Evolutionary conservation across 2,329 filamentous ascomycete genomes (phyloP).

Genomic region (Coniochaeta ligniaria): DNA sequence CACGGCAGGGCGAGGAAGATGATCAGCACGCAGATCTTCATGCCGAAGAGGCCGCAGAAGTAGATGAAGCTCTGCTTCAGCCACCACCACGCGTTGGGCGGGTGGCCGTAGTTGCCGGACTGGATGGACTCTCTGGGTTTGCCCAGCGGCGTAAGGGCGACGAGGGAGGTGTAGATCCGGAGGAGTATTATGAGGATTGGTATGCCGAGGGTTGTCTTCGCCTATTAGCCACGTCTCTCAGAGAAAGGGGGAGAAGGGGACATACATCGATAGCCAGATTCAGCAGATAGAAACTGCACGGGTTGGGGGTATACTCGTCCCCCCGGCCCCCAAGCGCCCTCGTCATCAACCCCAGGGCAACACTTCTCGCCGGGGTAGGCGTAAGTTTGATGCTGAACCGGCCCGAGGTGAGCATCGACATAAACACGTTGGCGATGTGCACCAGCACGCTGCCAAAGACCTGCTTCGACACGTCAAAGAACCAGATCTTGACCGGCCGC

Average conservation of each 20-base stretch:
- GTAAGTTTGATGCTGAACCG: constrained; percentile 62
- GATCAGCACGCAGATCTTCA: constrained; percentile 93
- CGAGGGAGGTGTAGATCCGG: constrained; percentile 64
- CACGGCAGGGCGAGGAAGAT: constrained; percentile 86
- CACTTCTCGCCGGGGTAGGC: neutral
- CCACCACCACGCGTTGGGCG: constrained; percentile 83
- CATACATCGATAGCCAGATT: constrained; percentile 94
- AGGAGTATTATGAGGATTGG: constrained; percentile 89
- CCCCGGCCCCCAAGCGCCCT: constrained; percentile 16
- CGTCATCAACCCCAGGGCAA: neutral
- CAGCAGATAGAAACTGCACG: constrained; percentile 91
- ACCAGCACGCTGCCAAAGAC: constrained; percentile 89
- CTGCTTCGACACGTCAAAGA: constrained; percentile 96
- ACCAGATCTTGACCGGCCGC: constrained; percentile 91
- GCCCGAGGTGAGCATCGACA: constrained; percentile 92
- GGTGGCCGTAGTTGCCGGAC: constrained; percentile 83
- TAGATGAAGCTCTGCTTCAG: constrained; percentile 94
- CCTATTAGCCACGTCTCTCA: constrained; percentile 6
- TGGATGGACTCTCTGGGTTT: constrained; percentile 81
- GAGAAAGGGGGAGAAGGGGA: constrained; percentile 15
- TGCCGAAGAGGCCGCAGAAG: constrained; percentile 87
- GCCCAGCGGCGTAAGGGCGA: constrained; percentile 70
- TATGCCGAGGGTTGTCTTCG: constrained; percentile 87
- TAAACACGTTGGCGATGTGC: constrained; percentile 87
- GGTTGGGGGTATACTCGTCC: constrained; percentile 68